Conservation (phyloP, 2,329 filamentous ascomycete genomes). For the Ascochyta fabae region DNA sequence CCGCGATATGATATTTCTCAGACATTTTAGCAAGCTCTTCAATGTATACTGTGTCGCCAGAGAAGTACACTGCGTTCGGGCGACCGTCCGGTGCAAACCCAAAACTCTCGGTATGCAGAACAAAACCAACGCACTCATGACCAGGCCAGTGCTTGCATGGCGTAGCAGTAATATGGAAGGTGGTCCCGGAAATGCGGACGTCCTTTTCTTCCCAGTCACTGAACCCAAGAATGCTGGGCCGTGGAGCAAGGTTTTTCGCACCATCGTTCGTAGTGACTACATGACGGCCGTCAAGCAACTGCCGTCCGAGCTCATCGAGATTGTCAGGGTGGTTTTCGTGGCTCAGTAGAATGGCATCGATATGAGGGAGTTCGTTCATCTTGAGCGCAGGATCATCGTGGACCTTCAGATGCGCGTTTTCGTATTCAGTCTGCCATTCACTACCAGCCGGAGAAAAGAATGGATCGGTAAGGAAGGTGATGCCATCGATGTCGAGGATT, state of each 20-base stretch:
- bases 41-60: slow-evolving; percentile 58
- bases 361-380: slow-evolving; percentile 45
- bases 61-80: slow-evolving; percentile 58
- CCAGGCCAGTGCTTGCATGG: slow-evolving; percentile 55
- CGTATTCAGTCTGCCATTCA: slow-evolving; percentile 4
- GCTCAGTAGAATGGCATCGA: slow-evolving; percentile 58
- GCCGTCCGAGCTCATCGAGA: slow-evolving; percentile 56
- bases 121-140: slow-evolving; percentile 56
- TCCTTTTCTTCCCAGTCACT: slow-evolving; percentile 40
- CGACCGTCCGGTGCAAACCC: slow-evolving; percentile 44
- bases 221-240: slow-evolving; percentile 49
- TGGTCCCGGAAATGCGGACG: slow-evolving; percentile 39
- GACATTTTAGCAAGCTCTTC: slow-evolving; percentile 38
- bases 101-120: slow-evolving; percentile 49
- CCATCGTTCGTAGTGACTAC: slow-evolving; percentile 58
- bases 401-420: slow-evolving; percentile 46
- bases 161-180: slow-evolving; percentile 52
- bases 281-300: slow-evolving; percentile 54
- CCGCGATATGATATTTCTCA: not conserved
- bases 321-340: slow-evolving; percentile 61
- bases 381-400: slow-evolving; percentile 20
- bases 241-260: slow-evolving; percentile 52
- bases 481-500: slow-evolving; percentile 47
- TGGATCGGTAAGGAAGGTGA: slow-evolving; percentile 36
- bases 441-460: slow-evolving; percentile 31